phyloP scores from a whole-genome alignment of 345 rosid species.

The Aegle marmelos region DNA sequence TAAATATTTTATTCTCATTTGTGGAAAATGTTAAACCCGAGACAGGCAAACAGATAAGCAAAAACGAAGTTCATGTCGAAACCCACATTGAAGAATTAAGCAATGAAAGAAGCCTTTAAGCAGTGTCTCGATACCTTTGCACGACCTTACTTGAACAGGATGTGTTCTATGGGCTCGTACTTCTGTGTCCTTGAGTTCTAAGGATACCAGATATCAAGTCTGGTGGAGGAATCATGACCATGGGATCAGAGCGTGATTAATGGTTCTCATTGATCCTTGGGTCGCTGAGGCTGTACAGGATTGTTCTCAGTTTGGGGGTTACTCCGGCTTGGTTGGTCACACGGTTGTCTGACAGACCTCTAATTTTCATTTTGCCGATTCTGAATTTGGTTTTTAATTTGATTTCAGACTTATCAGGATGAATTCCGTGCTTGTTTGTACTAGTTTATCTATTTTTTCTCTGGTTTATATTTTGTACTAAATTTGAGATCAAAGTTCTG shows the following conservation, averaged over 20 bases:
- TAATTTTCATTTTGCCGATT: too few relatives aligned
- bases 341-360: background rate
- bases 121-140: accelerated
- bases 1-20: background rate
- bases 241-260: too few relatives aligned
- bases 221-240: background rate
- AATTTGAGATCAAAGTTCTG: conserved; percentile 2
- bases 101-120: background rate
- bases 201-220: background rate
- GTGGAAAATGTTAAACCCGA: background rate
- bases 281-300: background rate
- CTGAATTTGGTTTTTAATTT: too few relatives aligned
- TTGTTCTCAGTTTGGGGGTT: background rate
- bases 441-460: background rate
- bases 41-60: background rate
- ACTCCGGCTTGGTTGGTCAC: background rate
- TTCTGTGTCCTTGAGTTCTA: background rate
- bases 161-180: background rate
- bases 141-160: background rate
- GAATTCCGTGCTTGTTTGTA: too few relatives aligned
- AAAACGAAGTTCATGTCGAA: background rate
- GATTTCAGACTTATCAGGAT: too few relatives aligned
- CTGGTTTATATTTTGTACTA: background rate
- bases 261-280: too few relatives aligned
- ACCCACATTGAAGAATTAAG: background rate